A percentile compares a stretch with the other conserved stretches of the same genome.
Evolutionary conservation across 2,329 filamentous ascomycete species (phyloP).

Genomic region (Acrocalymma vagum): DNA sequence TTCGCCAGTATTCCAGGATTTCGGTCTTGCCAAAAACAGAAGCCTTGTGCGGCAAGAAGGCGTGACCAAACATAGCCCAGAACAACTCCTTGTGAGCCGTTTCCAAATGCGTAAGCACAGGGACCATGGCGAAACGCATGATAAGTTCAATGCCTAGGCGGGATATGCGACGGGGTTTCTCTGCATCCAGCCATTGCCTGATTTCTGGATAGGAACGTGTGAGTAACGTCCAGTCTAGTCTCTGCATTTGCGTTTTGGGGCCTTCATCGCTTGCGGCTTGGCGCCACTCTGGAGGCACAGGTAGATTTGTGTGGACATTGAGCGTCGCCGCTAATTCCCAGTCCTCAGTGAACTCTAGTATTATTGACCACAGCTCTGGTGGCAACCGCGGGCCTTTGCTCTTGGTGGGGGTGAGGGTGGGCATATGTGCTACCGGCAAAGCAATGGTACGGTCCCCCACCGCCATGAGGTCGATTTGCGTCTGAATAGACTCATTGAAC

Average conservation of each 20-base stretch:
- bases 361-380: constrained; percentile 87
- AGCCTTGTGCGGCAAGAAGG: constrained; percentile 85
- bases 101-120: constrained; percentile 78
- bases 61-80: constrained; percentile 82
- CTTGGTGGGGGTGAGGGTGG: constrained; percentile 42
- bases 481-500: constrained; percentile 77
- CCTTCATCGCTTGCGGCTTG: constrained; percentile 69
- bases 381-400: constrained; percentile 65
- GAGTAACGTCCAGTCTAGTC: constrained; percentile 86
- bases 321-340: constrained; percentile 90
- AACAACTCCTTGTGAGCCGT: constrained; percentile 77
- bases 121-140: constrained; percentile 86
- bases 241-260: constrained; percentile 75
- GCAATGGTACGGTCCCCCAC: constrained; percentile 73
- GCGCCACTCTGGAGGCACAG: constrained; percentile 77
- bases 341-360: constrained; percentile 84
- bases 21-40: constrained; percentile 87
- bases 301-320: constrained; percentile 80
- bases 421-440: constrained; percentile 41
- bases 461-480: constrained; percentile 77
- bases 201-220: constrained; percentile 75
- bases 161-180: constrained; percentile 78
- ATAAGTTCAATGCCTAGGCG: constrained; percentile 86
- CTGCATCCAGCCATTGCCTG: constrained; percentile 75
- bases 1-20: constrained; percentile 91